Percentiles rank a stretch among this genome's conserved stretches.
These are phyloP conservation scores for Amanita jacksonii DNA, from an alignment of 768 basidiomycete species.

Conservation along the genomic window DNA sequence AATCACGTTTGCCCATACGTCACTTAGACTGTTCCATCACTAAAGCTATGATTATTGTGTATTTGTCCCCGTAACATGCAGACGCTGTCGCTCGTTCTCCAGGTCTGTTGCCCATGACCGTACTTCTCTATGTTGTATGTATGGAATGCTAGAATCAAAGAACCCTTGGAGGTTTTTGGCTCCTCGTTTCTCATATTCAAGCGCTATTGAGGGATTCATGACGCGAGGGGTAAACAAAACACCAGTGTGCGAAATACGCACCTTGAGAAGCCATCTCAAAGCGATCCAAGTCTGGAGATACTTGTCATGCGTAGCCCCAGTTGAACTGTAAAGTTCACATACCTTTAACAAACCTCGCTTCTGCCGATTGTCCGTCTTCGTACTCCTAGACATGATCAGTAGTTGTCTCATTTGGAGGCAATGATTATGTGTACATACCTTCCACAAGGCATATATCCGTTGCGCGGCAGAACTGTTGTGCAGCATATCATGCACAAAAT, in stretches of 20 bases:
- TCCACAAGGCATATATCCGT: conserved; percentile 62
- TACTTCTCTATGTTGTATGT: conserved; percentile 63
- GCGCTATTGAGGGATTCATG: conserved; percentile 35
- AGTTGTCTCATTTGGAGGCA: neutral
- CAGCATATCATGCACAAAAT: conserved; percentile 86
- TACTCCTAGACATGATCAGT: conserved; percentile 51
- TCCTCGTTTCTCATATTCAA: conserved; percentile 56
- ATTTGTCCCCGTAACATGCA: neutral
- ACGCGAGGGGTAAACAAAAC: neutral
- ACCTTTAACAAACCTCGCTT: conserved; percentile 87
- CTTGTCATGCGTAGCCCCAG: neutral
- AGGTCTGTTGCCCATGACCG: conserved; percentile 59
- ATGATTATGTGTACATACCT: conserved; percentile 29
- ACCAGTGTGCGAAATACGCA: conserved; percentile 13
- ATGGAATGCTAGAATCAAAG: conserved; percentile 72
- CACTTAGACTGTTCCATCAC: conserved; percentile 85
- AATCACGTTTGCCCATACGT: conserved; percentile 88
- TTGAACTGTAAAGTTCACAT: neutral
- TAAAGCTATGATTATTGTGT: conserved; percentile 21
- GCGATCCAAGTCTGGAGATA: conserved; percentile 61
- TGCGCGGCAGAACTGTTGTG: conserved; percentile 60
- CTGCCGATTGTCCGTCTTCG: conserved; percentile 60
- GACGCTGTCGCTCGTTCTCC: conserved; percentile 31
- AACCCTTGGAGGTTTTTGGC: conserved; percentile 54
- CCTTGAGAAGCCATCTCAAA: conserved; percentile 88